Evolutionary conservation across 2,329 filamentous ascomycete species (phyloP), one percentile per base, ranked within the genome.

Genomic region (Simplicillium sp.): DNA sequence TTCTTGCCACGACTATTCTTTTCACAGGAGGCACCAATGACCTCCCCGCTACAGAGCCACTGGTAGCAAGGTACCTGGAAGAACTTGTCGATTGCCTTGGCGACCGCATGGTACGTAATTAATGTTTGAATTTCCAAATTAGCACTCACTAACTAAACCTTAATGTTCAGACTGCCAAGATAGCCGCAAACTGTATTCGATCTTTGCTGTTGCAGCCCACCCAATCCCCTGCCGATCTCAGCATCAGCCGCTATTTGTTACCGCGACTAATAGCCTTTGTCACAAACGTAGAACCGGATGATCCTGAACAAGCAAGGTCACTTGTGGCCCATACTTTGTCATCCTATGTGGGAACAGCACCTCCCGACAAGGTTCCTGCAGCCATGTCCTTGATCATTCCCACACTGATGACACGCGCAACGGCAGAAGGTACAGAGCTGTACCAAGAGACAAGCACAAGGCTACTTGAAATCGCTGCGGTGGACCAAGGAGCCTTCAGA

Each of bases 141-240:
- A 17, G 34, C 36, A 42, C 42, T 28, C 51, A 38, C 40, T 46
- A 38, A 54, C 54, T 40, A 51, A 35, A 29, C 8, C 13, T 25
- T 5, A 25, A 25, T 18, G 29, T 13, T 15, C 40, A 83, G 77
- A 90, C 87, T 2, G 84, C 86, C 41, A 94, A 86, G 54, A 89
- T 96, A 42, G 88, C 92, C 2, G 84, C 87, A 46, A 88, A 87
- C 54, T 98, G 92, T 61, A 78, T 90, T 49, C 80, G 89, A 42
- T 92, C 88, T 7, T 73, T 97, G 7, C 71, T 97, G 25, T 66
- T 95, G 3, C 68, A 83, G 51, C 64, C 75, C 40, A 66, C 75
- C 39, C 67, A 78, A 48, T 74, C 81, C 44, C 49, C 71, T 1
- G 80, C 84, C 15, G 82, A 88, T 55, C 75, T 87, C 50, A 78